Evolutionary conservation across 2,329 filamentous ascomycete species (phyloP).

Genomic region (Colletotrichum limetticola): DNA sequence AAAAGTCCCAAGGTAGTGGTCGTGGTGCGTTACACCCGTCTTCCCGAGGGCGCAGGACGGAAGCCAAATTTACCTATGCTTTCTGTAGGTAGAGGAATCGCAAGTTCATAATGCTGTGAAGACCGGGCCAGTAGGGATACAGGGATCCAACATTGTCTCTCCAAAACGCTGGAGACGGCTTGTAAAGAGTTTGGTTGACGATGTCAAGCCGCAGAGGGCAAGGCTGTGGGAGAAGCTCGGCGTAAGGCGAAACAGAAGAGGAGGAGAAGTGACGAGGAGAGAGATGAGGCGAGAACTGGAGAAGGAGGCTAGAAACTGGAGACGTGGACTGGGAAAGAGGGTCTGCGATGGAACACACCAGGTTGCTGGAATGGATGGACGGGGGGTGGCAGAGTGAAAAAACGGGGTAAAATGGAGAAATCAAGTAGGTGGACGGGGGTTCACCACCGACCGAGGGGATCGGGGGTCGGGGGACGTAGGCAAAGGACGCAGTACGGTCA

Average conservation of each 20-base stretch:
- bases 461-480: neutral
- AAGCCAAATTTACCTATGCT: slow-evolving; percentile 3
- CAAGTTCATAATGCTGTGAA: slow-evolving; percentile 31
- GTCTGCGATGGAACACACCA: slow-evolving; percentile 30
- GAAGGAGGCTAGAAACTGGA: neutral
- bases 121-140: slow-evolving; percentile 3
- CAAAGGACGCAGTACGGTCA: neutral
- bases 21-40: neutral
- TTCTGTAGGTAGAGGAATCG: neutral
- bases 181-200: neutral
- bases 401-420: slow-evolving; percentile 33
- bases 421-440: neutral
- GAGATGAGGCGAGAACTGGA: slow-evolving; percentile 17
- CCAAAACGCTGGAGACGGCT: neutral
- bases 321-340: slow-evolving; percentile 21
- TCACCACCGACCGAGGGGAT: neutral
- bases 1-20: neutral
- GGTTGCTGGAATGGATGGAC: slow-evolving; percentile 23
- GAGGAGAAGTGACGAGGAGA: slow-evolving; percentile 6
- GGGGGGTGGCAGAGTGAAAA: slow-evolving; percentile 18
- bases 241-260: neutral
- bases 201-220: neutral
- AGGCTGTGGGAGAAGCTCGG: neutral
- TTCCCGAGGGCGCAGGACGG: neutral
- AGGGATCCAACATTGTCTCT: slow-evolving; percentile 26